Evolutionary conservation across 179 eudicot species (phyloP), one percentile per base, ranked within the genome.

Genomic region (Sideroxylon spinosum): DNA sequence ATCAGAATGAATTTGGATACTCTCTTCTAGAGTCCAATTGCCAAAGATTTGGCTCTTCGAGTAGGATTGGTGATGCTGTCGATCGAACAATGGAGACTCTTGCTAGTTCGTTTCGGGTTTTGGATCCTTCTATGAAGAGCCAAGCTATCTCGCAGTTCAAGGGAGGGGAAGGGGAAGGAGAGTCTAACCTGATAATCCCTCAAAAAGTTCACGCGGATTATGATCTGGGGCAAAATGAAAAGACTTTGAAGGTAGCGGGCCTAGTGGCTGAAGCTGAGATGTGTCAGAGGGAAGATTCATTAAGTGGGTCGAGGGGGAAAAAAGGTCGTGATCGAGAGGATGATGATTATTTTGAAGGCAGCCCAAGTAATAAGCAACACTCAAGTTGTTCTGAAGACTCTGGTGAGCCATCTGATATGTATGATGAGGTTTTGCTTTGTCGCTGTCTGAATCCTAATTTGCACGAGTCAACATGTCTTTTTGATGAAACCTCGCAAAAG

Each of bases 371-470:
- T 68, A 90, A 90, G 78, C 91, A 82, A 53, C 82, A 84, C 11
- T 91, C 94, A 4, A 66, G 80, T 65, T 56, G 81, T n/a, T 80
- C 78, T 17, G 86, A 86, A 62, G 84, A 81, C 2, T 83, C 86
- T 22, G 81, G 79, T 46, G 76, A 68, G 81, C 81, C 80, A 64
- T 82, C 84, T 9, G 92, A 90, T 71, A 84, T 87, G 84, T 87
- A 81, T 62, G 94, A 90, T 66, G 84, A 60, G 60, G 89, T 85
- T n/a, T 61, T 90, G 44, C 79, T 90, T 60, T 87, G 91, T 17
- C 87, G 81, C 52, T 74, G 78, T 66, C 85, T 88, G 75, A 20
- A 63, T 67, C 57, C 23, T 48, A 3, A 48, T n/a, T 11, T 9
- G 28, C n/a, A 66, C 17, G 50, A 66, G 8, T 17, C 70, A 56